Evolutionary conservation across 495 filamentous ascomycete genomes (phyloP).

Genomic region (Penicillium subrubescens): DNA sequence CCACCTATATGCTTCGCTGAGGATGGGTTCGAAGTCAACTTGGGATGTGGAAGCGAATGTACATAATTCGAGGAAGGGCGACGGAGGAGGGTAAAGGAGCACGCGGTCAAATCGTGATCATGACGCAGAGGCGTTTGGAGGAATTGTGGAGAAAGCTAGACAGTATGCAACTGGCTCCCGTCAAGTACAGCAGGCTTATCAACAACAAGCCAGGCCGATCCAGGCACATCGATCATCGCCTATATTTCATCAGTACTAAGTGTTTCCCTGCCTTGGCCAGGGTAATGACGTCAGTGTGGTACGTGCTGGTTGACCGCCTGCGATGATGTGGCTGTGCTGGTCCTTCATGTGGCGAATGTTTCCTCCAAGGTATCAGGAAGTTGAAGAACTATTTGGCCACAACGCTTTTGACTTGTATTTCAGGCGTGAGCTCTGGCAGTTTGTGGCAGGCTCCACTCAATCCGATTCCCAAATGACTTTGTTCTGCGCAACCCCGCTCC

Average conservation of each 20-base stretch:
- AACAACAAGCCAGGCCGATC: conserved; percentile 12
- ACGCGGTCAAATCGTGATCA: conserved; percentile 15
- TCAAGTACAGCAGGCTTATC: not conserved
- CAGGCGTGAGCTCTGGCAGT: not conserved
- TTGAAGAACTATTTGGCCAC: not conserved
- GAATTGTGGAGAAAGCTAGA: conserved; percentile 6
- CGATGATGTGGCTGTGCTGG: not conserved
- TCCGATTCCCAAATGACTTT: not conserved
- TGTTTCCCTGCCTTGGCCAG: conserved; percentile 5
- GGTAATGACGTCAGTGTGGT: conserved; percentile 16
- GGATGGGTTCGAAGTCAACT: not conserved
- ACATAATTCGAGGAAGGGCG: not conserved
- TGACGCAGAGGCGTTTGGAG: conserved; percentile 28
- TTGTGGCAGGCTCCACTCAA: not conserved
- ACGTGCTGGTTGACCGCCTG: not conserved
- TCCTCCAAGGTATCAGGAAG: not conserved
- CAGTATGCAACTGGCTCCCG: not conserved
- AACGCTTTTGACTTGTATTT: not conserved
- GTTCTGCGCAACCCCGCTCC: not conserved
- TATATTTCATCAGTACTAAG: not conserved
- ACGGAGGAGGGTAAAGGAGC: not conserved
- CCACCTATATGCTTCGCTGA: not conserved
- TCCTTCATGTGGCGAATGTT: not conserved
- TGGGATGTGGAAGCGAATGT: not conserved
- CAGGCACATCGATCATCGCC: conserved; percentile 18